Evolutionary conservation across 2,329 filamentous ascomycete species (phyloP), one percentile per base, ranked within the genome.

Genomic region (Fusarium armeniacum): DNA sequence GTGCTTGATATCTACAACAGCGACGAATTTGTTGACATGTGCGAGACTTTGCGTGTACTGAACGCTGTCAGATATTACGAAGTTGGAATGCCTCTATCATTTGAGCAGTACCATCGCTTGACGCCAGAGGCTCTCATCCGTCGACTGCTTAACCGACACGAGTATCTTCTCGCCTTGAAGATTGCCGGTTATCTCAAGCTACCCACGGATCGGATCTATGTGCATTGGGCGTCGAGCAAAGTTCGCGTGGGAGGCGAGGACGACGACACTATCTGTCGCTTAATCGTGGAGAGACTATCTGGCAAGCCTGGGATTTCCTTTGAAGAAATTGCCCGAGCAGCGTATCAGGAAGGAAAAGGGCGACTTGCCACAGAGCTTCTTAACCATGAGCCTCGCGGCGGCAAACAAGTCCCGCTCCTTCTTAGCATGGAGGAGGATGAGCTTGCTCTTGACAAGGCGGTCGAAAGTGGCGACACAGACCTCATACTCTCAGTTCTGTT

Each of bases 1-100:
- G 96, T 98, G 0, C 86, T 99, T 5, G 96, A 98, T 75, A 90
- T 98, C 15, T 99, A 98, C 81, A 98, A 96, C 79, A 98, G 94
- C 76, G 96, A 99, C 76, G 95, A 99, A 70, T 99, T 98, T 80
- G 96, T 99, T 56, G 95, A 98, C 68, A 98, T 98, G 91, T 97
- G 94, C 73, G 95, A 99, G 79, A 96, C 91, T 1, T 82, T 99
- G 18, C 91, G 96, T 18, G 94, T 99, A 0, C 85, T 99, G 49
- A 98, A 98, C 74, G 95, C 95, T 9, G 92, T 95, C 15, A 90
- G 96, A 53, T 97, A 92, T 78, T 98, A 96, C 77, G 92, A 97
- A 74, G 87, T 98, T 55, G 96, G 96, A 4, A 83, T 99, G 24
- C 94, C 95, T 0, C 79, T 99, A 6, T 97, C 94, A 6, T 97